Conservation (phyloP, 768 basidiomycete species). For the Termitomyces sp. region DNA sequence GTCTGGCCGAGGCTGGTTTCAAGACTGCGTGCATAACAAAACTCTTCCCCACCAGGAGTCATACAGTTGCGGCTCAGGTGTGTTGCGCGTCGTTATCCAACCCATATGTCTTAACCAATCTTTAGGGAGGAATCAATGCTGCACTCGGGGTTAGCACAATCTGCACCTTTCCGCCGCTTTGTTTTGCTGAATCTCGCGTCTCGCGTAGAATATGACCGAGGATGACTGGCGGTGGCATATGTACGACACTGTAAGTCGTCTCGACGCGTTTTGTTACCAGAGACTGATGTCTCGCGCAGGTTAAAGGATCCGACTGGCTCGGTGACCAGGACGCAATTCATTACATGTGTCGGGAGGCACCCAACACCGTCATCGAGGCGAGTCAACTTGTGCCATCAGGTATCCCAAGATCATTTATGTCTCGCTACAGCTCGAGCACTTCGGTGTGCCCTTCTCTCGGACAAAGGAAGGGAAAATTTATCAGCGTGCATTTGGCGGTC, state of each 20-base stretch:
- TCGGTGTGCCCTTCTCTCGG: slow-evolving; percentile 96
- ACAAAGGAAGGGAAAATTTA: slow-evolving; percentile 99
- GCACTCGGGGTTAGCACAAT: slow-evolving; percentile 73
- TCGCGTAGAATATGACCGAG: slow-evolving; percentile 89
- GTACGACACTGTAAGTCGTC: slow-evolving; percentile 78
- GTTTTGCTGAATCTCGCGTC: slow-evolving; percentile 4
- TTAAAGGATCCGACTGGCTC: slow-evolving; percentile 99
- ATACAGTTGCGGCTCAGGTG: slow-evolving; percentile 97
- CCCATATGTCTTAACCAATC: slow-evolving; percentile 10
- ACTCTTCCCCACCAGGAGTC: slow-evolving; percentile 96
- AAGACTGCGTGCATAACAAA: slow-evolving; percentile 99
- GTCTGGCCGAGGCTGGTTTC: slow-evolving; percentile 96
- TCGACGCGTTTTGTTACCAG: background rate
- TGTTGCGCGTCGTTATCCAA: slow-evolving; percentile 13
- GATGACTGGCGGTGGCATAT: slow-evolving; percentile 99
- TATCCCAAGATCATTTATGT: background rate
- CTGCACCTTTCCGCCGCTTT: background rate
- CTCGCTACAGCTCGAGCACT: slow-evolving; percentile 82
- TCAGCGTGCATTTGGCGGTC: slow-evolving; percentile 98
- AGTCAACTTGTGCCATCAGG: slow-evolving; percentile 5
- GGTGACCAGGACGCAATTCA: slow-evolving; percentile 99
- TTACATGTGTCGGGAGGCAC: slow-evolving; percentile 99
- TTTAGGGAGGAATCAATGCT: slow-evolving; percentile 94
- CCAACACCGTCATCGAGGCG: slow-evolving; percentile 88
- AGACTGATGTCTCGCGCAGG: slow-evolving; percentile 37